Evolutionary conservation across 2,329 filamentous ascomycete species (phyloP).

Genomic region (Monilinia fructicola): DNA sequence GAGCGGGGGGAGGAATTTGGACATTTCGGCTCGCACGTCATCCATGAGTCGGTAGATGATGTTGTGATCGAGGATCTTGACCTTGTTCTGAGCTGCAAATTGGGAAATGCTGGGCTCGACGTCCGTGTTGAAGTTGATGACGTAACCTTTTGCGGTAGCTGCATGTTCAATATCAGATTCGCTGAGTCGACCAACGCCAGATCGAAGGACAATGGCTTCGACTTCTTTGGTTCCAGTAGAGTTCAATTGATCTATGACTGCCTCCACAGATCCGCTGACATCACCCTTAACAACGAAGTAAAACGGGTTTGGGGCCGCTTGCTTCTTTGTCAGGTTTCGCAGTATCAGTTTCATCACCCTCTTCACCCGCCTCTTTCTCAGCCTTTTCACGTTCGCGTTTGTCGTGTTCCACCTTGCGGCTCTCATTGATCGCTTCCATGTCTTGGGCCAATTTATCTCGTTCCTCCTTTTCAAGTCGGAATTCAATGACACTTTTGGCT

Average conservation of each 20-base stretch:
- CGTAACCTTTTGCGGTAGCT: constrained; percentile 68
- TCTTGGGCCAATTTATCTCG: constrained; percentile 64
- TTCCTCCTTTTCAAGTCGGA: constrained; percentile 70
- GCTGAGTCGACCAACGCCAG: constrained; percentile 72
- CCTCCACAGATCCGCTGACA: constrained; percentile 91
- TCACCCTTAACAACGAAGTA: constrained; percentile 91
- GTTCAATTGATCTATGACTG: constrained; percentile 73
- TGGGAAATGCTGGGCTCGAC: constrained; percentile 66
- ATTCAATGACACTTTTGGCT: constrained; percentile 75
- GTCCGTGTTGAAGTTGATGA: constrained; percentile 83
- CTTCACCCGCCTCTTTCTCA: constrained; percentile 47
- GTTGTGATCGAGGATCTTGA: constrained; percentile 79
- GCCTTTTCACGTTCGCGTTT: constrained; percentile 60
- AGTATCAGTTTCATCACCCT: constrained; percentile 38
- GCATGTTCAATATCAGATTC: constrained; percentile 92
- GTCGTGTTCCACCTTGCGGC: constrained; percentile 57
- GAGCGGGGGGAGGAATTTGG: constrained; percentile 65
- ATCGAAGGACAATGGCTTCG: constrained; percentile 71
- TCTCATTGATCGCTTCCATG: constrained; percentile 75
- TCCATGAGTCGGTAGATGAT: constrained; percentile 82
- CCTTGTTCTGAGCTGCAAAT: constrained; percentile 67
- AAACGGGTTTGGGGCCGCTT: constrained; percentile 54
- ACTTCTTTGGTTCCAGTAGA: constrained; percentile 85
- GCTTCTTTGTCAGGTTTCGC: constrained; percentile 20
- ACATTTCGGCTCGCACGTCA: constrained; percentile 67